Conservation (phyloP, 75 land plant genomes). For the Cryptomeria japonica region DNA sequence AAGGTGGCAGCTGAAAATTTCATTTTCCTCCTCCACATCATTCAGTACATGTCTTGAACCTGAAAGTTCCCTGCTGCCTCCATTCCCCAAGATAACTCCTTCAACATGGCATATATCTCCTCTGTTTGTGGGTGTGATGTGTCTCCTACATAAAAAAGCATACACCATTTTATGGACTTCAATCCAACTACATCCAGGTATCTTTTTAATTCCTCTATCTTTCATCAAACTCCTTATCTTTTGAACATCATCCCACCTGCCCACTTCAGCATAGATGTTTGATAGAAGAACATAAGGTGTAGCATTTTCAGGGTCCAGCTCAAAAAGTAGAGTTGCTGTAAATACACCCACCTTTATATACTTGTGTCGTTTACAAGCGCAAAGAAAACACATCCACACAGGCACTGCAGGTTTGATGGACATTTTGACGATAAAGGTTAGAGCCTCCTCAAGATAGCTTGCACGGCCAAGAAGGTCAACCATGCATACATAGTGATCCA, state of each 20-base stretch:
- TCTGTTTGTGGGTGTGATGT: too few species aligned
- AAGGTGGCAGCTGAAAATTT: too few species aligned
- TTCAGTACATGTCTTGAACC: too few species aligned
- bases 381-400: conserved; percentile 32
- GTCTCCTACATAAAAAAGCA: too few species aligned
- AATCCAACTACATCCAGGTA: too few species aligned
- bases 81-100: conserved; percentile 40
- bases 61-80: too few species aligned
- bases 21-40: too few species aligned
- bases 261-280: conserved; percentile 54
- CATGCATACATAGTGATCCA: too few species aligned
- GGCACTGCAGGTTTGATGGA: conserved; percentile 40
- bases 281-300: conserved; percentile 51
- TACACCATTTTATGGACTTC: too few species aligned
- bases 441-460: conserved; percentile 48
- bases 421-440: conserved; percentile 43
- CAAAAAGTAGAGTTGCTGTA: conserved; percentile 43
- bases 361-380: conserved; percentile 21
- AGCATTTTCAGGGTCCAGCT: conserved; percentile 45
- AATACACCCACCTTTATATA: conserved; percentile 51
- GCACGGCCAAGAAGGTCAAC: conserved; percentile 30
- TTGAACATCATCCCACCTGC: conserved; percentile 42
- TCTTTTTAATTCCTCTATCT: too few species aligned
- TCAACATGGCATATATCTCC: conserved; percentile 22
- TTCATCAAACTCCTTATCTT: conserved; percentile 22